Base-by-base conservation (phyloP, 1,284 basidiomycete genomes). In the Rhodofomes roseus region DNA sequence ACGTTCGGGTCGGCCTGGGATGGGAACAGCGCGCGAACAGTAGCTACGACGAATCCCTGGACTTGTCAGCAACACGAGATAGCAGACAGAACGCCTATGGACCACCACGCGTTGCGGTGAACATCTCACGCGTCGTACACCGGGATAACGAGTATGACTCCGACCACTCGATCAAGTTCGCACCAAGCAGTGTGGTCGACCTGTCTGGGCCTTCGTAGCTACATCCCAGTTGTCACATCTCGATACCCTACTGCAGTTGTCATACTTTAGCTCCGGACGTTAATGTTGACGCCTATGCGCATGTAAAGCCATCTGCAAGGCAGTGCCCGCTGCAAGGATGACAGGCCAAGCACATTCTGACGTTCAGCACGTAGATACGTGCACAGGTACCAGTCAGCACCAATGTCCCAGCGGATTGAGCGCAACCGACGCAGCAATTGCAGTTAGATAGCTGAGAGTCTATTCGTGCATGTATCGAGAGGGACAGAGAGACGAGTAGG, bases 61-160 rank as follows among this genome's bases (percentile, higher is more conserved):
- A 52, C 50, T 34, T 52, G 18, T 16, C 11, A 16, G 27, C n/a
- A n/a, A 34, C 50, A 18, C 50, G 29, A 14, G 50, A 52, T 25
- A 52, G 50, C 50, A 25, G 44, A 20, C 31, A 57, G 34, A 27
- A 51, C 20, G 14, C 44, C 2, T 57, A 39, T 20, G 34, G 34
- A 2, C 34, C 43, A 22, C 46, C 40, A 8, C 39, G 52, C 9
- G 40, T 58, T 20, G 52, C 57, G 6, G 52, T 58, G 27, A 58
- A 58, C 34, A 41, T 58, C 20, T 54, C 57, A 8, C 39, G 52
- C 14, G 41, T 58, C 7, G 52, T 58, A 2, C 51, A 54, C 6
- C 39, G 29, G 12, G 57, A 58, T 22, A 50, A 48, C 20, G 52
- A 18, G 9, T n/a, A 52, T 31, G 50, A 52, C n/a, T 34, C 18